A percentile compares a stretch with the other conserved stretches of the same genome.
Conservation (phyloP, 2,329 filamentous ascomycete species). For the Pseudogymnoascus sp. region DNA sequence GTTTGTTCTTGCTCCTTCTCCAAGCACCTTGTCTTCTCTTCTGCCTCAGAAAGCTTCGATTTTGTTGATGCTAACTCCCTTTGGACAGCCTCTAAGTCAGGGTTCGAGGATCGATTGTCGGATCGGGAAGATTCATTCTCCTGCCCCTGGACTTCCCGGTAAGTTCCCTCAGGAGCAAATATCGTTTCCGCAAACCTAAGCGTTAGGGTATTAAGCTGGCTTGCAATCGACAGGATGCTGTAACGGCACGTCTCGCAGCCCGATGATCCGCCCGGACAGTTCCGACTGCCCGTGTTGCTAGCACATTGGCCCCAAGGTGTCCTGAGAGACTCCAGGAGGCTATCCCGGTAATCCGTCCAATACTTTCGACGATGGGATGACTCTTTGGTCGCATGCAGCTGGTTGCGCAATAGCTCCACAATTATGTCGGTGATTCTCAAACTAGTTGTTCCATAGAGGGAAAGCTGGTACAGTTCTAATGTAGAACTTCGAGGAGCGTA, state of each 20-base stretch:
- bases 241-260: not conserved
- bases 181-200: not conserved
- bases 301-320: not conserved
- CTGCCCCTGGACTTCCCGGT: not conserved
- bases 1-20: not conserved
- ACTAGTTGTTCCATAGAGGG: not conserved
- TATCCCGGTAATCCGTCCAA: not conserved
- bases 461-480: not conserved
- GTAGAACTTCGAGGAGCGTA: not conserved
- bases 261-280: not conserved
- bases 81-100: not conserved
- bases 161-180: not conserved
- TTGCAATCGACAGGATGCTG: not conserved
- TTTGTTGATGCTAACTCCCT: not conserved
- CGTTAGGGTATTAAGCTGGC: not conserved
- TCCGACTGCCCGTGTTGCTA: not conserved
- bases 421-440: not conserved
- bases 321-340: not conserved
- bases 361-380: not conserved
- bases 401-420: not conserved
- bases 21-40: not conserved
- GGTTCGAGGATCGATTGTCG: not conserved
- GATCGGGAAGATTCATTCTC: not conserved
- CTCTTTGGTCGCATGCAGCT: not conserved
- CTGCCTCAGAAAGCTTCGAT: not conserved